These are phyloP conservation scores for Trichoderma breve DNA, from an alignment of 2,329 filamentous ascomycete species.

Conservation along the genomic window DNA sequence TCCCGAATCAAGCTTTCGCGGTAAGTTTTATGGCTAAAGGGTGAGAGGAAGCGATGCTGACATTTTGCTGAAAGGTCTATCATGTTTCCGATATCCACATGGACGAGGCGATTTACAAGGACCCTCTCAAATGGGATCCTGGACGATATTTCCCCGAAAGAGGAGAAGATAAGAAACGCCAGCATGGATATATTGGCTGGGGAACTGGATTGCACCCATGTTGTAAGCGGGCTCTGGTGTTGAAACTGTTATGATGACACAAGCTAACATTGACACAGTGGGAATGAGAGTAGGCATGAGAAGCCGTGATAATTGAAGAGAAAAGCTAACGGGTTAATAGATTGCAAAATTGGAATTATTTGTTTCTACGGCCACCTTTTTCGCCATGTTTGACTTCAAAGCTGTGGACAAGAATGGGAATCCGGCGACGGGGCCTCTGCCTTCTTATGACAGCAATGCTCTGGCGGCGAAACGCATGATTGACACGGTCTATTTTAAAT, in stretches of 20 bases:
- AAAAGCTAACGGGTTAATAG: constrained; percentile 25
- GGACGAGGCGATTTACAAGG: constrained; percentile 46
- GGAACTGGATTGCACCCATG: constrained; percentile 38
- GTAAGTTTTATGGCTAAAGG: constrained; percentile 21
- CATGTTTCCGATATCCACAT: constrained; percentile 48
- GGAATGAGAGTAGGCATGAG: constrained; percentile 9
- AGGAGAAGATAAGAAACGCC: constrained; percentile 42
- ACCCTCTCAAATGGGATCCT: constrained; percentile 52
- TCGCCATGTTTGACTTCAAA: constrained; percentile 48
- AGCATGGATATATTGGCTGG: constrained; percentile 36
- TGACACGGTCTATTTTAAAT: constrained; percentile 3
- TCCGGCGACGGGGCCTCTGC: constrained; percentile 18
- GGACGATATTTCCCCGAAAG: constrained; percentile 45
- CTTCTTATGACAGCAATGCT: constrained; percentile 19
- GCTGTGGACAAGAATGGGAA: constrained; percentile 42
- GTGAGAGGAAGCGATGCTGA: not conserved
- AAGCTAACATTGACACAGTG: not conserved
- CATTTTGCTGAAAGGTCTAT: constrained; percentile 33
- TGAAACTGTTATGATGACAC: too few relatives aligned
- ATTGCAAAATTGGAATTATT: constrained; percentile 55
- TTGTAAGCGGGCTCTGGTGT: constrained; percentile 27
- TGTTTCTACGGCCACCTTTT: constrained; percentile 48
- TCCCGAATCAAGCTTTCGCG: constrained; percentile 48
- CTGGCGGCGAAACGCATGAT: not conserved
- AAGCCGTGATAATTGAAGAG: not conserved